Conservation (phyloP, 2,329 filamentous ascomycete genomes). For the Penicillium sp. region DNA sequence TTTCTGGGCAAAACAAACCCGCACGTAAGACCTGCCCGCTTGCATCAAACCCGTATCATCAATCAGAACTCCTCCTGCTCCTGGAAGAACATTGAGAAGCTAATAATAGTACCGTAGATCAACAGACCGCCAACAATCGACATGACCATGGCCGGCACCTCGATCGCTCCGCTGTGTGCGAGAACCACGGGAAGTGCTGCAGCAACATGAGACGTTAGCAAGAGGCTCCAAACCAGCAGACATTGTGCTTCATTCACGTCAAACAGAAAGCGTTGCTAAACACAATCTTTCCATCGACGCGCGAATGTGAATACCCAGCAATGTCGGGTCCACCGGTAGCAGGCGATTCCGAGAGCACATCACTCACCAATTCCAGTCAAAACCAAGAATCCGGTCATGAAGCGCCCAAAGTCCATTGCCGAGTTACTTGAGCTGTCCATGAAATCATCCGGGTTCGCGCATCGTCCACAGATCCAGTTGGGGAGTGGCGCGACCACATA, state of each 20-base stretch:
- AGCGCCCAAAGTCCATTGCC: slow-evolving; percentile 86
- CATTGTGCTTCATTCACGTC: no score
- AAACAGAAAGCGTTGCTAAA: no score
- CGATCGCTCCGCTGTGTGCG: slow-evolving; percentile 78
- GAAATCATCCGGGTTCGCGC: slow-evolving; percentile 90
- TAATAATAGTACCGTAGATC: slow-evolving; percentile 97
- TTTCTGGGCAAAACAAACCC: neutral
- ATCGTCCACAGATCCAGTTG: slow-evolving; percentile 91
- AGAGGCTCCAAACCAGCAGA: no score
- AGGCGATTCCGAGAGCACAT: neutral
- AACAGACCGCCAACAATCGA: slow-evolving; percentile 84
- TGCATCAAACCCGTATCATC: neutral
- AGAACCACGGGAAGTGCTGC: slow-evolving; percentile 81
- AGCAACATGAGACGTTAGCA: slow-evolving; percentile 14
- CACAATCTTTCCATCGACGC: no score
- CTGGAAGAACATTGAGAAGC: slow-evolving; percentile 96
- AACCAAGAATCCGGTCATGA: slow-evolving; percentile 90
- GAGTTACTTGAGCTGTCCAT: slow-evolving; percentile 77
- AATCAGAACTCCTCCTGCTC: slow-evolving; percentile 88
- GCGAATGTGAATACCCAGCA: no score
- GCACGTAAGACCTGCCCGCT: slow-evolving; percentile 1
- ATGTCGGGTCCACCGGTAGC: no score
- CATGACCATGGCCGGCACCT: slow-evolving; percentile 85
- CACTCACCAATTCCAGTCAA: slow-evolving; percentile 92
- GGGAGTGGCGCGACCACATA: slow-evolving; percentile 90